phyloP scores from a whole-genome alignment of 257 asterid genomes.

The Solanum piurae region DNA sequence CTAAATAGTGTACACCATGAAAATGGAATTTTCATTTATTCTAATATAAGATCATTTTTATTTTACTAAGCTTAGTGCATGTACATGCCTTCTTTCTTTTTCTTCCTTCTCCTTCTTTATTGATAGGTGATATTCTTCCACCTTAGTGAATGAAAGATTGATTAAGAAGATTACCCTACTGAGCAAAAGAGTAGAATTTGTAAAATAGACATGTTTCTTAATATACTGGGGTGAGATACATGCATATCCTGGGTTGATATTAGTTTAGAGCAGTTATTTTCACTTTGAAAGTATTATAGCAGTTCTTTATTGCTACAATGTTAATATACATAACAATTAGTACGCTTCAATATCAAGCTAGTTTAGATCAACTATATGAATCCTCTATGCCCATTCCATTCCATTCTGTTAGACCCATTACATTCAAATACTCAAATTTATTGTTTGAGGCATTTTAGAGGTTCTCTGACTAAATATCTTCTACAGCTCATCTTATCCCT shows the following conservation, averaged over 20 bases:
- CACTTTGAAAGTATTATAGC: background rate
- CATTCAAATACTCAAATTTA: background rate
- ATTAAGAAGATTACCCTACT: background rate
- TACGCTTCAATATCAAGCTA: background rate
- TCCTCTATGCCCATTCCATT: background rate
- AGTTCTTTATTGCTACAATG: background rate
- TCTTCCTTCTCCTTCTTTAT: conserved; percentile 6
- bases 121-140: background rate
- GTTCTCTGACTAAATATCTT: background rate
- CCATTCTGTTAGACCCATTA: background rate
- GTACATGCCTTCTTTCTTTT: background rate
- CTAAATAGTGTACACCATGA: background rate
- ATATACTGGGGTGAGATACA: background rate
- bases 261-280: background rate
- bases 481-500: background rate
- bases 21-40: background rate
- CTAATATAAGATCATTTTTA: background rate
- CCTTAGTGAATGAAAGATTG: background rate
- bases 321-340: background rate
- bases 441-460: background rate
- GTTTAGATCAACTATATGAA: background rate
- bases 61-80: background rate
- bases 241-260: background rate
- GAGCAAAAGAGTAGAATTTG: background rate
- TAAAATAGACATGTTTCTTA: background rate